Base-by-base conservation (phyloP, 2,329 filamentous ascomycete species). In the Cladosporium sp. region DNA sequence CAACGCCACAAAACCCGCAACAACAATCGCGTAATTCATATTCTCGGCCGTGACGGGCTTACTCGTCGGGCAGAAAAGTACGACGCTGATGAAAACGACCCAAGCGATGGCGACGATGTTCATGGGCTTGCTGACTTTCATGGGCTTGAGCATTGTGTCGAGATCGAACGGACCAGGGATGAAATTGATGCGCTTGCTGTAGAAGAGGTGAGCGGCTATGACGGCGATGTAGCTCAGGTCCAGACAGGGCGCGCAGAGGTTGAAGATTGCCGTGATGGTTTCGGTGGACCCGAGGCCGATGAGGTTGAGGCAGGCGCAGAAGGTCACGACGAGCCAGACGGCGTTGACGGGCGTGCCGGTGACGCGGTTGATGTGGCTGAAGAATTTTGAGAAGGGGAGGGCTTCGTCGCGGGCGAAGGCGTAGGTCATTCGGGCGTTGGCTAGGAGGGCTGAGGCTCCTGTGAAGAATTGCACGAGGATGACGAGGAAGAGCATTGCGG, bases 391-490 rank as follows among this genome's bases (percentile, higher is more conserved):
- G 38, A 71, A 67, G 12, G 76, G 76, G 15, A 78, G 57, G 59
- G 78, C 68, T 43, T 71, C 65, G 57, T 79, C 77, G 52, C 77
- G 76, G 5, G 76, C 74, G 57, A 78, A 79, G 51, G 77, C 77
- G 64, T 77, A 80, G 58, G 79, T 69, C 12, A 76, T 79, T 30
- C 77, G 73, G 5, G 69, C 75, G 27, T 76, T 70, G 12, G 77
- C 70, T 61, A 79, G 77, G 48, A 78, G 76, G 43, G 77, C 77
- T 7, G 45, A 48, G 5, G 45, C 45, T 32, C 45, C 45, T 7
- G 78, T 78, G 63, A 79, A 78, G 68, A 75, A 78, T 50, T 79
- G 75, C 58, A 79, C 79, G 61, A 80, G 77, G 65, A 80, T 72
- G 60, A 81, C 76, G 54, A 81, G 65, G 59, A 80, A 78, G 18